phyloP scores from a whole-genome alignment of 2,329 filamentous ascomycete species.

The Aureobasidium musti region DNA sequence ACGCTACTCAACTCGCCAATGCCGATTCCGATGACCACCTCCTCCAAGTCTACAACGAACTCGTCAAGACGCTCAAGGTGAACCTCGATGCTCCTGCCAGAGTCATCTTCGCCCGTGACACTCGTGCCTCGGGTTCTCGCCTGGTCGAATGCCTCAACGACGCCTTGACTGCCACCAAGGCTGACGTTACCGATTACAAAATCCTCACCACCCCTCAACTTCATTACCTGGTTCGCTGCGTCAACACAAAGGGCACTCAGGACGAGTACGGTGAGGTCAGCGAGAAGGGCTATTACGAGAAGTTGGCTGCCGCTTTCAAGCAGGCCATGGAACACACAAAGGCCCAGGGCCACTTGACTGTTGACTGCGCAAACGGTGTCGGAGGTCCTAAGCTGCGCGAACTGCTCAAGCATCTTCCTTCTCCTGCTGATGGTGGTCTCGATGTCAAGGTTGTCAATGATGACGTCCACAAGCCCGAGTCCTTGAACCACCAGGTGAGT shows the following conservation, averaged over 20 bases:
- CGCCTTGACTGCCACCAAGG: conserved; percentile 73
- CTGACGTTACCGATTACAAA: conserved; percentile 80
- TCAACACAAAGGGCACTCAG: conserved; percentile 87
- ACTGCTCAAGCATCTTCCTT: conserved; percentile 78
- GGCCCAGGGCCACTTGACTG: conserved; percentile 71
- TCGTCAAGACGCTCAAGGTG: conserved; percentile 75
- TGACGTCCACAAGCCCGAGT: conserved; percentile 84
- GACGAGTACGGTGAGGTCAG: conserved; percentile 86
- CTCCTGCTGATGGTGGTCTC: conserved; percentile 65
- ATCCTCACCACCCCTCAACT: conserved; percentile 95
- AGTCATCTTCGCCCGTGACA: conserved; percentile 90
- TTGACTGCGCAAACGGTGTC: conserved; percentile 96
- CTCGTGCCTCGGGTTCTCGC: conserved; percentile 83
- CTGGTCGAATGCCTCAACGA: conserved; percentile 78
- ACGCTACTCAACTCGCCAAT: conserved; percentile 89
- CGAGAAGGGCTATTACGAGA: conserved; percentile 93
- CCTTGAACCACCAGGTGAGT: conserved; percentile 80
- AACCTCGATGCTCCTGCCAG: conserved; percentile 69
- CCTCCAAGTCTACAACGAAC: conserved; percentile 70
- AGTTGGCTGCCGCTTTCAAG: conserved; percentile 81
- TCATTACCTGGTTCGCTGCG: conserved; percentile 91
- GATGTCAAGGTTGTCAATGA: conserved; percentile 90
- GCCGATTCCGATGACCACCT: conserved; percentile 73
- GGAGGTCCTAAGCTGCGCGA: conserved; percentile 88
- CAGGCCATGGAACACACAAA: conserved; percentile 77